These are phyloP conservation scores for Didymella pomorum DNA, from an alignment of 2,329 filamentous ascomycete species.

Conservation along the genomic window DNA sequence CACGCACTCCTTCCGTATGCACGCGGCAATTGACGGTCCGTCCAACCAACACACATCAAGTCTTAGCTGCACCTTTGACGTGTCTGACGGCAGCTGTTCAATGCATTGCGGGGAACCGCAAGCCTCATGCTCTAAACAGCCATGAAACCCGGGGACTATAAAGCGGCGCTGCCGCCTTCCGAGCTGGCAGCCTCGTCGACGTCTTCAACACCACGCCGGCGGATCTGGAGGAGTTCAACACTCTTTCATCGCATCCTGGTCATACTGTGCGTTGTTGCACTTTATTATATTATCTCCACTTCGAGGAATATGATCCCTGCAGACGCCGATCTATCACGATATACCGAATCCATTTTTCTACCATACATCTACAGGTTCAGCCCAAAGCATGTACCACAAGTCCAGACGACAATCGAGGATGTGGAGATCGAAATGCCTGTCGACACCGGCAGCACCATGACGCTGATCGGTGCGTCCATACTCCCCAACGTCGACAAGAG, in stretches of 20 bases:
- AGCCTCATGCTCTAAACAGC: conserved; percentile 28
- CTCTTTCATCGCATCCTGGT: conserved; percentile 25
- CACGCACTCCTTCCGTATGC: background rate
- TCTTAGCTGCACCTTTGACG: conserved; percentile 24
- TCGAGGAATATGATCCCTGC: conserved; percentile 21
- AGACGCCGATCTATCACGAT: conserved; percentile 21
- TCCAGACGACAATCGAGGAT: conserved; percentile 40
- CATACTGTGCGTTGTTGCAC: conserved; percentile 8
- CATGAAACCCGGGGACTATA: conserved; percentile 32
- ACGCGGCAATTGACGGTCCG: conserved; percentile 4
- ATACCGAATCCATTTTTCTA: conserved; percentile 42
- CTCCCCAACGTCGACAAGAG: conserved; percentile 37
- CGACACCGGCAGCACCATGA: conserved; percentile 48
- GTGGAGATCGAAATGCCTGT: conserved; percentile 44
- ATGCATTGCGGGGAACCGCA: conserved; percentile 19
- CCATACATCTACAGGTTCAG: conserved; percentile 43
- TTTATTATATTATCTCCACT: conserved; percentile 18
- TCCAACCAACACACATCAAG: conserved; percentile 9
- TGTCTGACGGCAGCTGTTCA: conserved; percentile 16
- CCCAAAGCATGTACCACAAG: conserved; percentile 35
- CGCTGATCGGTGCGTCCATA: conserved; percentile 45
- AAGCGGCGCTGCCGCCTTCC: conserved; percentile 19
- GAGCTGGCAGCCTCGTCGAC: conserved; percentile 9
- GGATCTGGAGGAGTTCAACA: conserved; percentile 31
- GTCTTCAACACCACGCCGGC: conserved; percentile 28